Base-by-base conservation (phyloP, 148 eudicot genomes). In the Arctostaphylos glauca region DNA sequence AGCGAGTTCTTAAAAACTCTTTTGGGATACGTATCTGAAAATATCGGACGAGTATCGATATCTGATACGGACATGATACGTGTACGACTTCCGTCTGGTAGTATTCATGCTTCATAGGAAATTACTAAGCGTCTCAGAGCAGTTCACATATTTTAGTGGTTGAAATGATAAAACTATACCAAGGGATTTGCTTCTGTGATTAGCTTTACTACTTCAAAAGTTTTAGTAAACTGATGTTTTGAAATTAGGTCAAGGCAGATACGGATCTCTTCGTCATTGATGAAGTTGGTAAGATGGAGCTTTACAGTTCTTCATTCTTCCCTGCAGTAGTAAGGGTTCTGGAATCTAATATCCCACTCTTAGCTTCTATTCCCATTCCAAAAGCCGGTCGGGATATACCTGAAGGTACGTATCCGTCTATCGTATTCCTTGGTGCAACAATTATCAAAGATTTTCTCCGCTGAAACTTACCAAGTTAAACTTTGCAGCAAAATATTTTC, bases 281-380 rank as follows among this genome's bases (percentile, higher is more conserved):
- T 86, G 98, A 96, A 88, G 90, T 96, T 85, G 98, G 98, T 50
- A 94, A 94, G 83, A 96, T 96, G 98, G 98, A 96, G 92, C 84
- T 96, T 73, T 94, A 78, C 87, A 93, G 98, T 80, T 86, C 98
- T 56, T 91, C 91, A 50, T 95, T 94, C 86, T 90, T 94, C 80
- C 98, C 98, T 79, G 94, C 98, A 43, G 96, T 96, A n/a, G 83
- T 92, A 81, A 89, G 90, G 83, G 84, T 96, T 77, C 82, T 96
- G 86, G 89, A 90, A 81, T 92, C 97, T n/a, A 88, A 95, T 62
- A 78, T 89, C 82, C 98, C 98, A 25, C 80, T 94, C 31, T 85
- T 95, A 88, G 98, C 98, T 81, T 86, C 96, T 55, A 86, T 95
- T 53, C 98, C 98, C 18, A 74, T 92, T 43, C 88, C 96, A 25